These are phyloP conservation scores for Metarhizium sp. DNA, from an alignment of 2,329 filamentous ascomycete species.

Conservation along the genomic window DNA sequence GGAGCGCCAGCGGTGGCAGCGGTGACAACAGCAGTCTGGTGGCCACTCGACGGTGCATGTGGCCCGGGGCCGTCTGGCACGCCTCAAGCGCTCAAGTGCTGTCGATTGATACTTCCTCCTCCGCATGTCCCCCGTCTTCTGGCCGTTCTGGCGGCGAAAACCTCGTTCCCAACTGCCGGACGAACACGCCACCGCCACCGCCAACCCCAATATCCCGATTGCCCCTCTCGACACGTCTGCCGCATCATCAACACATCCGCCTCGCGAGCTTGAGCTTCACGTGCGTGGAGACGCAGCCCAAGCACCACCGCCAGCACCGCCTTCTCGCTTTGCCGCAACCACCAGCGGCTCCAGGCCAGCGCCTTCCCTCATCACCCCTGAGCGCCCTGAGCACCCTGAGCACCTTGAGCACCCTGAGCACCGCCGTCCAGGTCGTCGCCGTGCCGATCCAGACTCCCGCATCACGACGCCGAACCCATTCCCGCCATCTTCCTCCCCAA, in stretches of 20 bases:
- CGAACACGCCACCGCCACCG: neutral
- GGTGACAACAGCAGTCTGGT: too few relatives aligned
- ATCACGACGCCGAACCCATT: slow-evolving; percentile 39
- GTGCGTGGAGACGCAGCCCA: neutral
- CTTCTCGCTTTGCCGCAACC: neutral
- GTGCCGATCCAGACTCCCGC: slow-evolving; percentile 28
- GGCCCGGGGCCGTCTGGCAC: too few relatives aligned
- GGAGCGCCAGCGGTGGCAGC: neutral
- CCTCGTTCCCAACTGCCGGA: neutral
- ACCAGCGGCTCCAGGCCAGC: neutral
- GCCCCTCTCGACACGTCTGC: too few relatives aligned
- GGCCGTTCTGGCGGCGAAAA: slow-evolving; percentile 5
- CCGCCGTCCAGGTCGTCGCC: slow-evolving; percentile 35
- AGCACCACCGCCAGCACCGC: neutral
- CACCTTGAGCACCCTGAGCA: slow-evolving; percentile 10
- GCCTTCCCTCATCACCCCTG: slow-evolving; percentile 5
- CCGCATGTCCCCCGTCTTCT: slow-evolving; percentile 1
- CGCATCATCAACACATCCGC: too few relatives aligned
- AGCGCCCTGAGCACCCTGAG: slow-evolving; percentile 3
- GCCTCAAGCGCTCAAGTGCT: too few relatives aligned
- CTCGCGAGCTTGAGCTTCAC: too few relatives aligned
- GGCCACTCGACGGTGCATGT: too few relatives aligned
- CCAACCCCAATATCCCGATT: neutral
- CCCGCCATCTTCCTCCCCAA: slow-evolving; percentile 14
- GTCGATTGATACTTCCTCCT: too few relatives aligned